Evolutionary conservation across 73 alveolate species (phyloP).

Genomic region (Paramecium sonneborni): DNA sequence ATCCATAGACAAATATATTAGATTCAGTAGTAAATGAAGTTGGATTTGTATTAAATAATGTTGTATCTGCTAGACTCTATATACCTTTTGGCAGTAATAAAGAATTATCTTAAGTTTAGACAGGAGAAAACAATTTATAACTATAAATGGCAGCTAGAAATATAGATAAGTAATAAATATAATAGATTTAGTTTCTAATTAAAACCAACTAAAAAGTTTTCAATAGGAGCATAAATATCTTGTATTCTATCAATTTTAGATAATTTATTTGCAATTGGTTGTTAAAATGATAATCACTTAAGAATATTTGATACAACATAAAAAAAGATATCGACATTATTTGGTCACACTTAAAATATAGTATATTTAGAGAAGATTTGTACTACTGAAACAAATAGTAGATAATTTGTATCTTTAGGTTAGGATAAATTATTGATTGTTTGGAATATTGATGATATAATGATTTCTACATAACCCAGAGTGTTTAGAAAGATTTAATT

Average conservation of each 20-base stretch:
- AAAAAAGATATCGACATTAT: not conserved
- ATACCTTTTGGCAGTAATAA: constrained; percentile 45
- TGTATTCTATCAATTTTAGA: constrained; percentile 15
- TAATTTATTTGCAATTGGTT: constrained; percentile 34
- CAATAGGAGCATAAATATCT: not conserved
- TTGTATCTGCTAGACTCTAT: constrained; percentile 3
- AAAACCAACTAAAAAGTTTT: constrained; percentile 20
- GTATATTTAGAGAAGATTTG: not conserved
- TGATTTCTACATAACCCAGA: constrained; percentile 18
- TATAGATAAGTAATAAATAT: constrained; percentile 11
- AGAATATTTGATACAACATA: constrained; percentile 40
- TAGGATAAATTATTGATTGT: constrained; percentile 13
- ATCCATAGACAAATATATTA: not conserved
- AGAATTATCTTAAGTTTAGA: constrained; percentile 37
- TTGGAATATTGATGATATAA: constrained; percentile 34
- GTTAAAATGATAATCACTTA: not conserved
- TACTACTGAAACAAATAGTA: not conserved
- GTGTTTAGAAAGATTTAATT: not conserved
- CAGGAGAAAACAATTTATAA: constrained; percentile 40
- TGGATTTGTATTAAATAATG: constrained; percentile 17
- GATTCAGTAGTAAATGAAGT: constrained; percentile 49
- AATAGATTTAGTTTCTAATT: not conserved
- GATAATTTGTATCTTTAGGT: constrained; percentile 14
- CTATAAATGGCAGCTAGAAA: constrained; percentile 41
- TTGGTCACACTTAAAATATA: not conserved